Evolutionary conservation across 345 rosid species (phyloP), one percentile per base, ranked within the genome.

Genomic region (Aethionema arabicum): DNA sequence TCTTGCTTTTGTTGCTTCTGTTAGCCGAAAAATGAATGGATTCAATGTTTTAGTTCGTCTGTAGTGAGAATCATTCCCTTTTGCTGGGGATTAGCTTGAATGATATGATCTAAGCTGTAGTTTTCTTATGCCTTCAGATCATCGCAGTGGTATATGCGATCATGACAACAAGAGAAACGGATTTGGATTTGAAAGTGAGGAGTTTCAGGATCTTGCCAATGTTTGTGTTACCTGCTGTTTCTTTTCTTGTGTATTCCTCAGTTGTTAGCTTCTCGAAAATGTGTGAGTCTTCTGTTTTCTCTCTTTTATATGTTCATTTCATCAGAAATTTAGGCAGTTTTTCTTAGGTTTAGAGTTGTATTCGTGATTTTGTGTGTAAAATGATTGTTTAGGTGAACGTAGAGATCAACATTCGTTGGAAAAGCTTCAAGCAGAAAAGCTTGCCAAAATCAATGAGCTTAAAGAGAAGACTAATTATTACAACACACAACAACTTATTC

Each of bases 391-490:
- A 89, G 98, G 91, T 75, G 95, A 92, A 56, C 82, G 73, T n/a
- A 89, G 77, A 76, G 96, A 92, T 81, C 85, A 87, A 52, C 79
- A 78, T 50, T 79, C 81, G 46, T 79, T 92, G 60, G 95, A 84
- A 63, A 83, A 82, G 78, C 89, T 89, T 50, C 85, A 88, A 32
- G 82, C 81, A 37, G 97, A 92, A 68, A 79, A 85, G 75, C 83
- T 85, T 74, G 86, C 80, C 0, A 92, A 87, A 80, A 89, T 92
- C 43, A 83, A 89, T 66, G 98, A 87, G 74, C 88, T 92, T 40
- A 92, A 92, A 74, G 98, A 92, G 78, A 89, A 68, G 77, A 92
- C 95, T 21, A 92, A 92, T 75, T 89, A 87, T 72, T 87, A 85
- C 73, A 76, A 78, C 29, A 92, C 95, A 0, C 96, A 85, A 29